Conservation (phyloP, 2,329 filamentous ascomycete species). For the Exophiala lecanii-corni region DNA sequence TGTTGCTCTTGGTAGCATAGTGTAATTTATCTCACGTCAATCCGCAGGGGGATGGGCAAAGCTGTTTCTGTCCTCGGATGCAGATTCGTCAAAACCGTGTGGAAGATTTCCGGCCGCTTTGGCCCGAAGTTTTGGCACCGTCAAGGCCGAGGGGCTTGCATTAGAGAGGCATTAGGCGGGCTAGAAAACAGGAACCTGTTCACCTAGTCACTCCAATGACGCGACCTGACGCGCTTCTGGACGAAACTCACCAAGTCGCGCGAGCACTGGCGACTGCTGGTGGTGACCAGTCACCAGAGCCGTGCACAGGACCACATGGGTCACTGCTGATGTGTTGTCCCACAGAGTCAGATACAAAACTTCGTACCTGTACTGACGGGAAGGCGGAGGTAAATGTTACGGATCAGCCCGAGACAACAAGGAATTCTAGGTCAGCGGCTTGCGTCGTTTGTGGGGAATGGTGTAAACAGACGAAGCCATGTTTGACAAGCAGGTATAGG, state of each 20-base stretch:
- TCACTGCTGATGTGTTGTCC: slow-evolving; percentile 17
- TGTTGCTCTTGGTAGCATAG: too few relatives aligned
- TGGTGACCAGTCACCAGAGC: background rate
- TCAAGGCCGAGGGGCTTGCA: slow-evolving; percentile 17
- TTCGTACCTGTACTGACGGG: background rate
- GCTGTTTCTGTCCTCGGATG: slow-evolving; percentile 15
- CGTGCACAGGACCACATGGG: too few relatives aligned
- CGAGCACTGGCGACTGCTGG: slow-evolving; percentile 15
- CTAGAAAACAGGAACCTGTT: slow-evolving; percentile 22
- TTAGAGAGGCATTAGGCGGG: slow-evolving; percentile 23
- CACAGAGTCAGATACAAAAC: slow-evolving; percentile 2
- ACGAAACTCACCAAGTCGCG: slow-evolving; percentile 18
- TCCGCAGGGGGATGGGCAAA: slow-evolving; percentile 14
- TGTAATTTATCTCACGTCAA: slow-evolving; percentile 25
- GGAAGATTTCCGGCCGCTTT: slow-evolving; percentile 9
- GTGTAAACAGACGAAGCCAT: background rate
- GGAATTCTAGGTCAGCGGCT: background rate
- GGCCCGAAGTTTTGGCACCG: slow-evolving; percentile 19
- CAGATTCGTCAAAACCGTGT: slow-evolving; percentile 15
- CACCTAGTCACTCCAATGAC: slow-evolving; percentile 17
- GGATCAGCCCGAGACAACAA: background rate
- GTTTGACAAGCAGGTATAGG: background rate
- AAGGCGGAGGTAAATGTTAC: background rate
- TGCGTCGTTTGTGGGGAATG: background rate
- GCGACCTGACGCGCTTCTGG: slow-evolving; percentile 21